Percentiles rank a stretch among this genome's conserved stretches.
Evolutionary conservation across 1,284 basidiomycete genomes (phyloP).

Genomic region (Microbotryum intermedium): DNA sequence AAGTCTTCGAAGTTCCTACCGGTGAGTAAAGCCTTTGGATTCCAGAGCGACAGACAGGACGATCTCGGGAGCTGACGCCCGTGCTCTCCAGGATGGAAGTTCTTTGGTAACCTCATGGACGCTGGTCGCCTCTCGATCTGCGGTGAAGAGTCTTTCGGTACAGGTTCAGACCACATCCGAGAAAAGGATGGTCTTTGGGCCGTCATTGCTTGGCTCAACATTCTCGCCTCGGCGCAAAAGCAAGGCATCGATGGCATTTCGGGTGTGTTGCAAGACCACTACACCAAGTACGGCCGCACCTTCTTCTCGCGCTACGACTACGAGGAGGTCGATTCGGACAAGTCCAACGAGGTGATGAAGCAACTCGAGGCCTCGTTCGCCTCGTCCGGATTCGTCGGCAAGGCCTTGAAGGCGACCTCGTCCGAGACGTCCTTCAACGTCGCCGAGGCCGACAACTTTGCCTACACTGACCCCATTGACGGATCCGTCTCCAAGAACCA

Average conservation of each 20-base stretch:
- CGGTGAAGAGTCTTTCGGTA: slow-evolving; percentile 97
- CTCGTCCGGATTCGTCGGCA: slow-evolving; percentile 55
- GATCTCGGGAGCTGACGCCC: neutral
- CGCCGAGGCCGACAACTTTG: slow-evolving; percentile 72
- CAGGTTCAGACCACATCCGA: slow-evolving; percentile 98
- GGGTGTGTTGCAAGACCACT: slow-evolving; percentile 77
- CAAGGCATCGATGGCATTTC: slow-evolving; percentile 70
- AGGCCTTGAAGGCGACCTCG: slow-evolving; percentile 56
- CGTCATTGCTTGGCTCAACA: slow-evolving; percentile 92
- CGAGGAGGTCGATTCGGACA: slow-evolving; percentile 88
- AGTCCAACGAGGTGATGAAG: slow-evolving; percentile 75
- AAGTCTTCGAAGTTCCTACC: slow-evolving; percentile 93
- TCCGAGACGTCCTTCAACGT: slow-evolving; percentile 69
- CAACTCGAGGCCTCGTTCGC: slow-evolving; percentile 65
- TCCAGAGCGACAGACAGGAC: neutral
- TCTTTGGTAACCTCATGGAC: slow-evolving; percentile 99
- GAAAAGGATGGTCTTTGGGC: slow-evolving; percentile 99
- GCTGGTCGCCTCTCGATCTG: slow-evolving; percentile 94
- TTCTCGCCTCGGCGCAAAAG: slow-evolving; percentile 85
- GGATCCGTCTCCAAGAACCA: slow-evolving; percentile 82
- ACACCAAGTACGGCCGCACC: slow-evolving; percentile 85
- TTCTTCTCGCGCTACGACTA: slow-evolving; percentile 99
- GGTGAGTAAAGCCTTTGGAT: slow-evolving; percentile 48
- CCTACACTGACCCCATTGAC: slow-evolving; percentile 97
- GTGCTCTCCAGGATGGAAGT: slow-evolving; percentile 75